Evolutionary conservation across 257 asterid genomes (phyloP), one percentile per base, ranked within the genome.

Genomic region (Pogostemon cablin): DNA sequence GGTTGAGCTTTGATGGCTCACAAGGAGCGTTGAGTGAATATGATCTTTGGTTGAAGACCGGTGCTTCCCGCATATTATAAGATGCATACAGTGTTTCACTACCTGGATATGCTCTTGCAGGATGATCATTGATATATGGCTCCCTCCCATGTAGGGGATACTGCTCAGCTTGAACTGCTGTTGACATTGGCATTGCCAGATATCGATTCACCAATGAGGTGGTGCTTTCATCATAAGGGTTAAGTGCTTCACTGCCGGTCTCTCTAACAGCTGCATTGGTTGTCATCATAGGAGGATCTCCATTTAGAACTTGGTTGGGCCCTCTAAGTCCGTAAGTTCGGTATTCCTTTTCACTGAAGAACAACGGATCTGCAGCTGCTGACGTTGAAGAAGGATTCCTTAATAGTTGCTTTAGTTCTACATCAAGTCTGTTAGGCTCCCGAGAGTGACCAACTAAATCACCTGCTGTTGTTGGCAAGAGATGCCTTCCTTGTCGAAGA

Each of bases 191-290:
- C 62, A 81, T 62, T 4, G 85, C 15, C 8, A 89, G 87, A 75
- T 87, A 90, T 3, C 88, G 83, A 56, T 86, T 86, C 3, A 93
- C 96, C 83, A 93, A 60, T 35, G 89, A 77, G 53, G 87, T 59
- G 61, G 93, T 90, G 81, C 81, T 80, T 56, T 87, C 93, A 48
- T 79, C 88, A 42, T 86, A 88, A 54, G 97, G 95, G 70, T 84
- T 39, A 62, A 10, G 71, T 4, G 52, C 66, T 53, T 68, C 62
- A 39, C 52, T 77, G 8, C 7, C 12, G 7, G 58, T 50, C 62
- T 68, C 81, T 57, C 49, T 44, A 44, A 47, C 66, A 67, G 71
- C 59, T 41, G 7, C 78, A 68, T 66, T 70, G 41, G 62, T 46
- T 60, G 73, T 68, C 65, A 40, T 3, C 11, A 17, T 53, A 62